These are phyloP conservation scores for Mycena floridula DNA, from an alignment of 768 basidiomycete species.

Conservation along the genomic window DNA sequence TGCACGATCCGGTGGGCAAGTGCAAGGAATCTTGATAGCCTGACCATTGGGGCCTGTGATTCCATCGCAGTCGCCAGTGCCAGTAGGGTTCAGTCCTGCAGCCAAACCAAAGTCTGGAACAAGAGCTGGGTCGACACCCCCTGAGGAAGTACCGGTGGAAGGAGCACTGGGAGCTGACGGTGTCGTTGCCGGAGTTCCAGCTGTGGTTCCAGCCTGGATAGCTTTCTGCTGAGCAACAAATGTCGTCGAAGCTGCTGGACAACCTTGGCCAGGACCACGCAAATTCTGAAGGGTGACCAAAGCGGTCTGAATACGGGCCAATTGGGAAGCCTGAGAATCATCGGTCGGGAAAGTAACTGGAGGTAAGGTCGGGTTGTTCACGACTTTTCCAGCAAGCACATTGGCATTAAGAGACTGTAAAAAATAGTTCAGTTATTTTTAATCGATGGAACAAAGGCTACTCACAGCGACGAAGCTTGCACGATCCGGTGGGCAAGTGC, in stretches of 20 bases:
- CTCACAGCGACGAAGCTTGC: constrained; percentile 44
- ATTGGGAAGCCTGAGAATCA: constrained; percentile 43
- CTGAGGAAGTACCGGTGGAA: constrained; percentile 17
- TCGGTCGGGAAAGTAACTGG: constrained; percentile 61
- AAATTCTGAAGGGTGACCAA: constrained; percentile 69
- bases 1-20: constrained; percentile 53
- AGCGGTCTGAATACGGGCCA: constrained; percentile 53
- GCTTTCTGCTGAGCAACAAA: constrained; percentile 28
- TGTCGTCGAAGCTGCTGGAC: constrained; percentile 59
- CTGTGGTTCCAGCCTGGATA: constrained; percentile 7
- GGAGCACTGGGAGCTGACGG: constrained; percentile 16
- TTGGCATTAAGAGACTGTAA: constrained; percentile 43
- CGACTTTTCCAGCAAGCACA: constrained; percentile 54
- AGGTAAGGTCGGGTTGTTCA: constrained; percentile 54
- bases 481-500: constrained; percentile 56
- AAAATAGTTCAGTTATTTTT: neutral
- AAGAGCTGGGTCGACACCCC: constrained; percentile 45
- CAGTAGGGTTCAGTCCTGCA: constrained; percentile 56
- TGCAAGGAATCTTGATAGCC: constrained; percentile 61
- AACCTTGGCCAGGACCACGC: constrained; percentile 61
- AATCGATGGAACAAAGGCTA: constrained; percentile 1
- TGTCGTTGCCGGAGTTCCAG: constrained; percentile 1
- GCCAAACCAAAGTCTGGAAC: constrained; percentile 54
- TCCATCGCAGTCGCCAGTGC: constrained; percentile 71
- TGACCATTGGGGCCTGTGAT: too few species aligned